A percentile compares a stretch with the other conserved stretches of the same genome.
Conservation (phyloP, 768 basidiomycete species). For the Leccinum disarticulatum region DNA sequence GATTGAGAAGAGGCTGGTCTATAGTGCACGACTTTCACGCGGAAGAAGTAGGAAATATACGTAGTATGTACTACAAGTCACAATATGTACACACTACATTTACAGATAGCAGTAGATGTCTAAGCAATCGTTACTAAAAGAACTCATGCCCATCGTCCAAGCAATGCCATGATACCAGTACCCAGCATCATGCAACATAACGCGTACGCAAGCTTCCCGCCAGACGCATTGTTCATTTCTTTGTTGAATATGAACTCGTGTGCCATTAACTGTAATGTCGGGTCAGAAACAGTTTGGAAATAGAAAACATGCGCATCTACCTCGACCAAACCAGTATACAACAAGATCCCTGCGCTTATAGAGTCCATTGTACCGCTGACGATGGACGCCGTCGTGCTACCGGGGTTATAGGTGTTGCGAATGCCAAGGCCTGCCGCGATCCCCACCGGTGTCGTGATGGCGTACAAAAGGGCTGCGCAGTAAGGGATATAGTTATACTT, state of each 20-base stretch:
- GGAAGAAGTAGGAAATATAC: neutral
- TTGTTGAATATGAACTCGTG: conserved; percentile 94
- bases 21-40: too few species aligned
- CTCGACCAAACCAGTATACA: conserved; percentile 88
- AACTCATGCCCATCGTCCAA: conserved; percentile 83
- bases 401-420: conserved; percentile 78
- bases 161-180: conserved; percentile 84
- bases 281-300: conserved; percentile 4
- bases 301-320: conserved; percentile 31
- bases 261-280: conserved; percentile 66
- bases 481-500: conserved; percentile 58
- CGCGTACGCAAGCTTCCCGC: conserved; percentile 66
- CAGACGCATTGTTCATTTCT: conserved; percentile 74
- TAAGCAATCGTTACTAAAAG: neutral
- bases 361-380: conserved; percentile 86
- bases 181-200: conserved; percentile 79
- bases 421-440: conserved; percentile 83
- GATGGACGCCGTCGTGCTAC: conserved; percentile 69
- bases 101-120: neutral
- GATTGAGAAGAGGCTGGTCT: too few species aligned
- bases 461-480: conserved; percentile 63
- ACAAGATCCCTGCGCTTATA: conserved; percentile 80
- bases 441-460: conserved; percentile 81
- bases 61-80: neutral
- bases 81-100: neutral